Conservation (phyloP, 2,329 filamentous ascomycete genomes). For the Exophiala sp. region DNA sequence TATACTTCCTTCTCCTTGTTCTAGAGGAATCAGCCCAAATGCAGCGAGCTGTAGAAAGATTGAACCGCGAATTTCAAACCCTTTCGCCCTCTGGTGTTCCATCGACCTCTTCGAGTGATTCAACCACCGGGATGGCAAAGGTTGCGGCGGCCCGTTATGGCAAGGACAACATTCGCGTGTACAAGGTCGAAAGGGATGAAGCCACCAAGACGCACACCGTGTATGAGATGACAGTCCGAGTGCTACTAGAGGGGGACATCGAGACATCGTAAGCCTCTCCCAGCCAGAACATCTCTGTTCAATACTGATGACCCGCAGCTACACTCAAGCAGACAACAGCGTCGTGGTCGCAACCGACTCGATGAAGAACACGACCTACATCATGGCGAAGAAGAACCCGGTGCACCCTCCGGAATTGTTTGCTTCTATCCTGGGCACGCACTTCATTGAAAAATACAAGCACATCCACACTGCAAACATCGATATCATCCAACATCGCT, state of each 20-base stretch:
- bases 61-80: neutral
- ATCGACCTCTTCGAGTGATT: neutral
- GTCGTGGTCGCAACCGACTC: slow-evolving; percentile 94
- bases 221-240: slow-evolving; percentile 90
- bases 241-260: slow-evolving; percentile 87
- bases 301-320: slow-evolving; percentile 50
- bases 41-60: neutral
- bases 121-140: slow-evolving; percentile 30
- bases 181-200: slow-evolving; percentile 81
- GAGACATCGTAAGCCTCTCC: slow-evolving; percentile 60
- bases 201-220: slow-evolving; percentile 74
- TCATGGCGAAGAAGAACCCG: slow-evolving; percentile 88
- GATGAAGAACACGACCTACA: slow-evolving; percentile 96
- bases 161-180: slow-evolving; percentile 96
- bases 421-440: slow-evolving; percentile 72
- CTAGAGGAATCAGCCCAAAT: neutral
- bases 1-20: neutral
- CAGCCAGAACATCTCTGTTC: neutral
- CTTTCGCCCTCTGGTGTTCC: neutral
- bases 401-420: slow-evolving; percentile 91
- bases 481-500: slow-evolving; percentile 76
- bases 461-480: slow-evolving; percentile 85
- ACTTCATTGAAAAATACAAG: slow-evolving; percentile 80
- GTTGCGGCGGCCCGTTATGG: slow-evolving; percentile 46
- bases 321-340: slow-evolving; percentile 89